These are phyloP conservation scores for Suillus cothurnatus DNA, from an alignment of 768 basidiomycete species.

Conservation along the genomic window DNA sequence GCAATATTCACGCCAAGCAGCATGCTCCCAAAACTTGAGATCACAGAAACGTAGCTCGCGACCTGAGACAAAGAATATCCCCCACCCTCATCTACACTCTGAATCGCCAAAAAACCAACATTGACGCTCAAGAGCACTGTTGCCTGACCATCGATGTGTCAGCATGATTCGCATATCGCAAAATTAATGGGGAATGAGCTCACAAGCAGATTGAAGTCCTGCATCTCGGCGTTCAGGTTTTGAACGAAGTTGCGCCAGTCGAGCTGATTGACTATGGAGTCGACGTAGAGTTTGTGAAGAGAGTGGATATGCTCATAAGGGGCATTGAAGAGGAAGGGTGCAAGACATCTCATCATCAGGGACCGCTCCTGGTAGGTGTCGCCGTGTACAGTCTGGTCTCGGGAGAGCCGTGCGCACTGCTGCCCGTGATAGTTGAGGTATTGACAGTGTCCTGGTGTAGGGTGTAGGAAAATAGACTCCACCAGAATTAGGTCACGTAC, in stretches of 20 bases:
- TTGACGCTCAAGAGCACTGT: constrained; percentile 37
- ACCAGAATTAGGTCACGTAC: constrained; percentile 26
- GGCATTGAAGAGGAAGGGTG: constrained; percentile 29
- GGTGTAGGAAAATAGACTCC: neutral
- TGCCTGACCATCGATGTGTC: constrained; percentile 15
- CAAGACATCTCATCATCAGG: constrained; percentile 20
- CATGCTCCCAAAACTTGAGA: constrained; percentile 50
- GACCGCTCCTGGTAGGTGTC: constrained; percentile 14
- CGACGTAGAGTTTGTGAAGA: constrained; percentile 27
- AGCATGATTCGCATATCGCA: neutral
- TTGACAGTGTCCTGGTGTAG: constrained; percentile 26
- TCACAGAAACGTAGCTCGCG: constrained; percentile 50
- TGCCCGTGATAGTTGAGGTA: constrained; percentile 52
- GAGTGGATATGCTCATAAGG: constrained; percentile 27
- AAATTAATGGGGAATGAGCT: constrained; percentile 1
- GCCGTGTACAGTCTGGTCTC: constrained; percentile 42
- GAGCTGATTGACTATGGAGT: constrained; percentile 12
- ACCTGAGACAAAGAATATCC: constrained; percentile 47
- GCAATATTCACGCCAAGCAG: constrained; percentile 49
- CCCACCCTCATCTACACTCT: constrained; percentile 23
- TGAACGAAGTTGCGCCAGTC: constrained; percentile 27
- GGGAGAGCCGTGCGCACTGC: constrained; percentile 43
- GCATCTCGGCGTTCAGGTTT: constrained; percentile 28
- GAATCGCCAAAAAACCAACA: constrained; percentile 37
- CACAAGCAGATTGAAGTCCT: constrained; percentile 26